Evolutionary conservation across 345 rosid genomes (phyloP).

Genomic region (Hibiscus mutabilis): DNA sequence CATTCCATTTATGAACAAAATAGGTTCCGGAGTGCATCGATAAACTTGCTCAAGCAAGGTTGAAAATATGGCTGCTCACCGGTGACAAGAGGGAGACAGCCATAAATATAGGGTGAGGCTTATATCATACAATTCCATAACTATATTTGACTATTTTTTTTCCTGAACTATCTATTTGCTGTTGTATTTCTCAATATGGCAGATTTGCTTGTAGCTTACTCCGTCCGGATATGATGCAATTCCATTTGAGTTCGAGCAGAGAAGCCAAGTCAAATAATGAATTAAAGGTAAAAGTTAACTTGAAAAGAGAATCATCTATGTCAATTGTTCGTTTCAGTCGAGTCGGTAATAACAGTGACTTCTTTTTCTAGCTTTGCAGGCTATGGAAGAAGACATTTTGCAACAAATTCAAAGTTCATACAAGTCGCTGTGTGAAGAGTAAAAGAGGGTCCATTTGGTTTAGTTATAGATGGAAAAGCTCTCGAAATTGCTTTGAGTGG

Average conservation of each 20-base stretch:
- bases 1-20: neutral
- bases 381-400: conserved; percentile 40
- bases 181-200: conserved; percentile 17
- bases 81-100: conserved; percentile 91
- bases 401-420: conserved; percentile 41
- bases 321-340: neutral
- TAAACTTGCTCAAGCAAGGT: conserved; percentile 82
- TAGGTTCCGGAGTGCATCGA: conserved; percentile 88
- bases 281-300: conserved; percentile 23
- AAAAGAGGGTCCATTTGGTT: conserved; percentile 46
- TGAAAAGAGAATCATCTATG: neutral
- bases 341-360: conserved; percentile 18
- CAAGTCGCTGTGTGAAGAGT: conserved; percentile 35
- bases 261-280: conserved; percentile 23
- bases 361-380: conserved; percentile 34
- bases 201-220: conserved; percentile 81
- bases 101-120: conserved; percentile 63
- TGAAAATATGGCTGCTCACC: conserved; percentile 79
- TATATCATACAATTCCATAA: neutral
- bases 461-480: conserved; percentile 68
- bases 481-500: conserved; percentile 46
- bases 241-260: conserved; percentile 31
- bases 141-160: neutral
- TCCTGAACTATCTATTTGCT: neutral
- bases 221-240: conserved; percentile 67